Percentiles rank a stretch among this genome's conserved stretches.
These are phyloP conservation scores for Petunia hybrid DNA, from an alignment of 305 asterid genomes.

Conservation along the genomic window DNA sequence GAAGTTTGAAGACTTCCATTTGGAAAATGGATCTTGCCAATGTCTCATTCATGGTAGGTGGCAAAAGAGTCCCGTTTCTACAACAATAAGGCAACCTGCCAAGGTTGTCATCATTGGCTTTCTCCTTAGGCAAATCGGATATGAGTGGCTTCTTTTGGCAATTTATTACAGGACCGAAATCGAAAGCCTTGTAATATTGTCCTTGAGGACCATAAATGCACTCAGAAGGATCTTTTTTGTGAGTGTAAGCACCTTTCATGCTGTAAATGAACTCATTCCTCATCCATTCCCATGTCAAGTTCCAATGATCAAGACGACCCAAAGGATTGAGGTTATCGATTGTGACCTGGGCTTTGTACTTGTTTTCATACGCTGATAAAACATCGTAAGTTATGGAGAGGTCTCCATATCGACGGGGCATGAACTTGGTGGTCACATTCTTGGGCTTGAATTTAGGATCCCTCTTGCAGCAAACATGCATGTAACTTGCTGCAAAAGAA, in stretches of 20 bases:
- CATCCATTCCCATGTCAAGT: slow-evolving; percentile 93
- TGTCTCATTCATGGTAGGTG: slow-evolving; percentile 73
- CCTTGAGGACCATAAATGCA: slow-evolving; percentile 91
- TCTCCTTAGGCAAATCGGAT: slow-evolving; percentile 71
- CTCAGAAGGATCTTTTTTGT: slow-evolving; percentile 62
- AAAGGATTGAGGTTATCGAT: slow-evolving; percentile 79
- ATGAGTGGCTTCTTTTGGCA: slow-evolving; percentile 73
- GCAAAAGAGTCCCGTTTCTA: slow-evolving; percentile 68
- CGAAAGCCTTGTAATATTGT: slow-evolving; percentile 67
- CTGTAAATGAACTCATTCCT: slow-evolving; percentile 69
- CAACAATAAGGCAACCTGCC: slow-evolving; percentile 86
- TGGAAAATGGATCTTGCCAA: slow-evolving; percentile 73
- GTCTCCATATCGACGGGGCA: slow-evolving; percentile 62
- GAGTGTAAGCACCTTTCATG: slow-evolving; percentile 82
- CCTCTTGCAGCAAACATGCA: slow-evolving; percentile 68
- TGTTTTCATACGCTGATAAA: slow-evolving; percentile 59
- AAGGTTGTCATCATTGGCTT: slow-evolving; percentile 63
- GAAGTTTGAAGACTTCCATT: slow-evolving; percentile 78
- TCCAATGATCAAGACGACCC: slow-evolving; percentile 92
- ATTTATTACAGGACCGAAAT: slow-evolving; percentile 70
- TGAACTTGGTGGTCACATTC: slow-evolving; percentile 51
- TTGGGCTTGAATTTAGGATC: slow-evolving; percentile 74
- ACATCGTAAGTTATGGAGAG: slow-evolving; percentile 76
- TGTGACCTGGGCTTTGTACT: slow-evolving; percentile 76
- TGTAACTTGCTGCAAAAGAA: slow-evolving; percentile 51